Percentiles rank a stretch among this genome's conserved stretches.
These are phyloP conservation scores for Termitomyces titanicus DNA, from an alignment of 768 basidiomycete genomes.

Conservation along the genomic window DNA sequence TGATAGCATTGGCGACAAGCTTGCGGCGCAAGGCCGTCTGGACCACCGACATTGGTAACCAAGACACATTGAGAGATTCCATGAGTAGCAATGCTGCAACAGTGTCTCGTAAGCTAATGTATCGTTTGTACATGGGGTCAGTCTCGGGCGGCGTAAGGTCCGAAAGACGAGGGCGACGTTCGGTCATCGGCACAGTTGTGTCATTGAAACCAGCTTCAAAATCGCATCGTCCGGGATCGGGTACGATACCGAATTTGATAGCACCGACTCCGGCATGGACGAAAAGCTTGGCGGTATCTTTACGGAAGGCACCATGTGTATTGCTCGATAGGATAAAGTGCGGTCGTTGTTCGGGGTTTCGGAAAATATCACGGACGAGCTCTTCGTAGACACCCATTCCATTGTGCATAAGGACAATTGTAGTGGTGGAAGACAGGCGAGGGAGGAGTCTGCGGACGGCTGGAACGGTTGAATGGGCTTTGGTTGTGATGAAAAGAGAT, in stretches of 20 bases:
- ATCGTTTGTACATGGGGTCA: slow-evolving; percentile 38
- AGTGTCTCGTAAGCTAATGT: slow-evolving; percentile 64
- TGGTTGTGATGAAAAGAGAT: slow-evolving; percentile 80
- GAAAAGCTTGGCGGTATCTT: slow-evolving; percentile 42
- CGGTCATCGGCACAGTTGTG: slow-evolving; percentile 24
- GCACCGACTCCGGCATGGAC: slow-evolving; percentile 70
- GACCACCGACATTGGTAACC: slow-evolving; percentile 64
- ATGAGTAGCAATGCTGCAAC: slow-evolving; percentile 59
- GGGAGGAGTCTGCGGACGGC: slow-evolving; percentile 58
- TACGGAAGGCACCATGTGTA: slow-evolving; percentile 73
- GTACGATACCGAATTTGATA: slow-evolving; percentile 77
- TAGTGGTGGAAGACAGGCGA: slow-evolving; percentile 62
- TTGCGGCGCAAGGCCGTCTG: slow-evolving; percentile 74
- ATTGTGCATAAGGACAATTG: slow-evolving; percentile 91
- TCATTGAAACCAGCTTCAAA: slow-evolving; percentile 55
- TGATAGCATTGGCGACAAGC: slow-evolving; percentile 73
- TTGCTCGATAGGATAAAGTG: slow-evolving; percentile 84
- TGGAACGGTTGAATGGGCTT: slow-evolving; percentile 61
- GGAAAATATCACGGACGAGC: slow-evolving; percentile 64
- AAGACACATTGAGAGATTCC: slow-evolving; percentile 53
- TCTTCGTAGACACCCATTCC: slow-evolving; percentile 92
- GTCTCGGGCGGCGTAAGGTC: slow-evolving; percentile 44
- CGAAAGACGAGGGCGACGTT: slow-evolving; percentile 44
- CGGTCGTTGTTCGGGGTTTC: slow-evolving; percentile 68
- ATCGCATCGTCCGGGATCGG: slow-evolving; percentile 58